Conservation (phyloP, 2,329 filamentous ascomycete species). For the Pseudocercospora cruenta region DNA sequence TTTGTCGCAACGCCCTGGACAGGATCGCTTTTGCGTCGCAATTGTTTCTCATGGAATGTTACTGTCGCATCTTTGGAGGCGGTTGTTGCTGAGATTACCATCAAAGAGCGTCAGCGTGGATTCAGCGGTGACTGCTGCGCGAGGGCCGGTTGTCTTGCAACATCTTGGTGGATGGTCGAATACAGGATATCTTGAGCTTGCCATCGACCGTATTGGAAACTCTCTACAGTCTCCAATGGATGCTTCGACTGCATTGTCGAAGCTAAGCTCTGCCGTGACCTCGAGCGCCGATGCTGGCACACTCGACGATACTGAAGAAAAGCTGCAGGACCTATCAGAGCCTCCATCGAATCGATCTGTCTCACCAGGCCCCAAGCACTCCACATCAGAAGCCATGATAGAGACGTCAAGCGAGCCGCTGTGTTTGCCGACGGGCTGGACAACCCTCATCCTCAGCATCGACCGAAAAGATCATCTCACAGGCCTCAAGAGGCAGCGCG, state of each 20-base stretch:
- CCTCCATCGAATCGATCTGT: background rate
- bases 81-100: conserved; percentile 61
- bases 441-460: conserved; percentile 60
- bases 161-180: conserved; percentile 66
- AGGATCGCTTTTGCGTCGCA: conserved; percentile 51
- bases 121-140: conserved; percentile 45
- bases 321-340: conserved; percentile 13
- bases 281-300: background rate
- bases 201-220: conserved; percentile 11
- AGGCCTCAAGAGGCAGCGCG: conserved; percentile 75
- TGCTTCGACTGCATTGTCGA: background rate
- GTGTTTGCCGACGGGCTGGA: conserved; percentile 43
- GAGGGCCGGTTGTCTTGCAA: conserved; percentile 49
- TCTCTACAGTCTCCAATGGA: background rate
- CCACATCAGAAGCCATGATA: background rate
- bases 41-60: conserved; percentile 85
- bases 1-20: conserved; percentile 42
- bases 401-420: background rate
- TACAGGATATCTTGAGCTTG: conserved; percentile 62
- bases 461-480: conserved; percentile 74
- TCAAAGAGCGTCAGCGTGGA: conserved; percentile 50
- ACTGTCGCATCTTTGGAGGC: conserved; percentile 68
- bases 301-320: background rate
- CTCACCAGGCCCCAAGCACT: background rate
- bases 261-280: background rate